Evolutionary conservation across 192 early-diverging fungal genomes (phyloP).

Genomic region (Ambispora gerdemannii): DNA sequence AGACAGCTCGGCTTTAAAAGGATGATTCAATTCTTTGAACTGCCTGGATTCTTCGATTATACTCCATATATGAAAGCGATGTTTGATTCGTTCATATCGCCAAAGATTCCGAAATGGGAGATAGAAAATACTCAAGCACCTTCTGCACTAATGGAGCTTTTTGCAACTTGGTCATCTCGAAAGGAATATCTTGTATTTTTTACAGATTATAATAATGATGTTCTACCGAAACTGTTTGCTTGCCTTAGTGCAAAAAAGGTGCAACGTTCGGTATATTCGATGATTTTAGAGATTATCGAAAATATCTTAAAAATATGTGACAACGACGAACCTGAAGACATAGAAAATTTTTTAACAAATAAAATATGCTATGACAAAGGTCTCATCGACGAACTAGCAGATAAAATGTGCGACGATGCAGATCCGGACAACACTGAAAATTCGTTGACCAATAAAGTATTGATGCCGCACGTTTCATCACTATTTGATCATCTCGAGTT

Average conservation of each 20-base stretch:
- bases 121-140: constrained; percentile 88
- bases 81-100: constrained; percentile 65
- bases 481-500: constrained; percentile 61
- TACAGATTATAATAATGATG: constrained; percentile 53
- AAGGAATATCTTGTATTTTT: constrained; percentile 66
- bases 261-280: constrained; percentile 62
- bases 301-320: constrained; percentile 60
- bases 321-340: constrained; percentile 41
- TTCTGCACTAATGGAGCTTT: constrained; percentile 72
- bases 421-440: constrained; percentile 32
- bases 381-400: too few relatives aligned
- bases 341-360: too few relatives aligned
- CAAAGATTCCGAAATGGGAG: constrained; percentile 66
- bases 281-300: constrained; percentile 75
- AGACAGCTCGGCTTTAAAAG: constrained; percentile 73
- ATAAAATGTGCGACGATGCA: too few relatives aligned
- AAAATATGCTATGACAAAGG: too few relatives aligned
- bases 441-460: constrained; percentile 42
- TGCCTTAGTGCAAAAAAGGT: constrained; percentile 80
- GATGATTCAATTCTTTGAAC: constrained; percentile 73
- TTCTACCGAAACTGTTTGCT: constrained; percentile 68
- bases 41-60: constrained; percentile 73
- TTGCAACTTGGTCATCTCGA: constrained; percentile 73
- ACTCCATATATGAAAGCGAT: constrained; percentile 70
- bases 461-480: constrained; percentile 54